Evolutionary conservation across 2,329 filamentous ascomycete species (phyloP).

Genomic region (Trichoderma atrobrunneum): DNA sequence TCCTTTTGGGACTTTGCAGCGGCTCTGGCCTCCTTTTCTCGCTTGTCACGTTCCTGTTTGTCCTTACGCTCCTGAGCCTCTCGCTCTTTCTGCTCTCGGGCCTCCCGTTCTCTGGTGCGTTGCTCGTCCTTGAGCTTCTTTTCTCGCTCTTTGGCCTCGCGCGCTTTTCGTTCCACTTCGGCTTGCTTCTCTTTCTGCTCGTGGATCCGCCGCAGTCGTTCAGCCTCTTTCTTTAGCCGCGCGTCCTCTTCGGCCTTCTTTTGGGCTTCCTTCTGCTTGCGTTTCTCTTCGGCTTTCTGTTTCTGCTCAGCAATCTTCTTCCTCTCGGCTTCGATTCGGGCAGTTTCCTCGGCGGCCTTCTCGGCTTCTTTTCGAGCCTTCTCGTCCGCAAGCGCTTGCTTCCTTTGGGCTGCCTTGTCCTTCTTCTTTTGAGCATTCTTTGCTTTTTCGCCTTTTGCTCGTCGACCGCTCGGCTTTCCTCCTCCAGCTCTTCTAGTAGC

Average conservation of each 20-base stretch:
- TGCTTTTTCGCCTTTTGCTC: constrained; percentile 89
- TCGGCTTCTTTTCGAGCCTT: constrained; percentile 84
- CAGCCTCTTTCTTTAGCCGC: constrained; percentile 76
- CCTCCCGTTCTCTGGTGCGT: constrained; percentile 74
- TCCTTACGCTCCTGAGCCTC: constrained; percentile 64
- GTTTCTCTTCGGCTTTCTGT: constrained; percentile 81
- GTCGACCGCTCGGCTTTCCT: constrained; percentile 73
- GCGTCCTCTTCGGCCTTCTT: constrained; percentile 90
- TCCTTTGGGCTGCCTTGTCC: constrained; percentile 87
- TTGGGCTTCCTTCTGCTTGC: constrained; percentile 86
- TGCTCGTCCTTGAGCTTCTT: constrained; percentile 84
- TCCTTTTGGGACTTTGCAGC: constrained; percentile 61
- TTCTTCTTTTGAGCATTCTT: constrained; percentile 94
- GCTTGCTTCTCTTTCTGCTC: constrained; percentile 85
- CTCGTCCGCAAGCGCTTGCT: constrained; percentile 85
- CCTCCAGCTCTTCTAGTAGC: constrained; percentile 85
- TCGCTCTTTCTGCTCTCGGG: constrained; percentile 66
- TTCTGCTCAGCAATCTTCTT: constrained; percentile 78
- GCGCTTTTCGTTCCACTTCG: constrained; percentile 78
- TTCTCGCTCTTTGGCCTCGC: constrained; percentile 62
- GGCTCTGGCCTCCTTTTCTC: constrained; percentile 55
- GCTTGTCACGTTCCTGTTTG: constrained; percentile 62
- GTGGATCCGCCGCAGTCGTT: constrained; percentile 72
- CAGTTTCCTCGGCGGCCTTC: constrained; percentile 81
- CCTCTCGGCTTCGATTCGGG: constrained; percentile 70